Evolutionary conservation across 2,329 filamentous ascomycete species (phyloP).

Genomic region (Diplocarpon rosae): DNA sequence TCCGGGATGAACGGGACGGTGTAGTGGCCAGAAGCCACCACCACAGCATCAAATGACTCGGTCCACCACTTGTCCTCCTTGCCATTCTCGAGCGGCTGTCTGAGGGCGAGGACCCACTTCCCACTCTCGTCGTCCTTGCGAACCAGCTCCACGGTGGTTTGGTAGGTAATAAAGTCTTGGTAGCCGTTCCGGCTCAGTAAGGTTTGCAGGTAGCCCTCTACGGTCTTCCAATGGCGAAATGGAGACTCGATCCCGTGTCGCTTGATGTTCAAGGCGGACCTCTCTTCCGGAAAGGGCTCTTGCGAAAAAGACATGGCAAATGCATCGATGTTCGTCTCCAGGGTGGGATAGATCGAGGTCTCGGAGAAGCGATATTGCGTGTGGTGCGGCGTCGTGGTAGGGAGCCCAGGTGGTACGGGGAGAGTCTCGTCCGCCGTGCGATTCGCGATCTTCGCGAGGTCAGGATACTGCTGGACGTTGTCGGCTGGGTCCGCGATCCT

Average conservation of each 20-base stretch:
- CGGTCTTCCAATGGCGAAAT: conserved; percentile 49
- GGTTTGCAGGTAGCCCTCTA: conserved; percentile 42
- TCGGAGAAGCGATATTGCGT: conserved; percentile 41
- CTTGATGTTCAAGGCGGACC: conserved; percentile 32
- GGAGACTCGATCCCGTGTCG: conserved; percentile 47
- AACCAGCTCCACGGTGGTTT: conserved; percentile 50
- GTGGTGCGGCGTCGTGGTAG: conserved; percentile 33
- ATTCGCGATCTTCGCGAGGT: conserved; percentile 36
- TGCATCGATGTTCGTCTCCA: conserved; percentile 55
- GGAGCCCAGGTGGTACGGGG: conserved; percentile 36
- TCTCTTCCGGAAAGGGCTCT: conserved; percentile 39
- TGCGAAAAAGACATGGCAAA: conserved; percentile 49
- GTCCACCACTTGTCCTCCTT: conserved; percentile 48
- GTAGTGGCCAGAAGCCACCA: conserved; percentile 59
- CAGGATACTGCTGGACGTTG: conserved; percentile 30
- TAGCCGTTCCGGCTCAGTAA: conserved; percentile 44
- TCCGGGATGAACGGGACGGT: conserved; percentile 51
- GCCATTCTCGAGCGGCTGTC: conserved; percentile 30
- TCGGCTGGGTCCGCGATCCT: conserved; percentile 34
- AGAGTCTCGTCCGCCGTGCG: conserved; percentile 40
- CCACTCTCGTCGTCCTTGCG: conserved; percentile 34
- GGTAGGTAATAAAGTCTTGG: conserved; percentile 39
- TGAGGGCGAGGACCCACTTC: conserved; percentile 43
- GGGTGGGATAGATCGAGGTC: conserved; percentile 48
- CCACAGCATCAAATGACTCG: conserved; percentile 53